Base-by-base conservation (phyloP, 2,329 filamentous ascomycete genomes). In the Leptographium radiaticola region DNA sequence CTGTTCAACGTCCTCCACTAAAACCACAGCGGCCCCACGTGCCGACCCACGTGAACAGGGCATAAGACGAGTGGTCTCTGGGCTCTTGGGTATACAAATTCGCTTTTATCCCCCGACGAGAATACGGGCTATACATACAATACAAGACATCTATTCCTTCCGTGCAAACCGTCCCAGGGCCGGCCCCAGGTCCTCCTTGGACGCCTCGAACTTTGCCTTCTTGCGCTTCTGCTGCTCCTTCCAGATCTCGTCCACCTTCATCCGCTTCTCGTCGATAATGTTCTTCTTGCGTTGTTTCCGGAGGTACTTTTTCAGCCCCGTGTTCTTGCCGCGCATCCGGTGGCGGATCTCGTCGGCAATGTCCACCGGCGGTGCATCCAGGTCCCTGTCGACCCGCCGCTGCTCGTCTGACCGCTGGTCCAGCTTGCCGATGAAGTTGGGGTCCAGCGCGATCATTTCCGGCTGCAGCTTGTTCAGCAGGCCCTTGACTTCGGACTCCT, bases 401-500 rank as follows among this genome's bases (percentile, higher is more conserved):
- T 93, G 84, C 71, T 87, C 78, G 57, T 90, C 82, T 39, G 85
- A 88, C 51, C 87, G 80, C 55, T 89, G 74, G 66, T 98, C 90
- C 36, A 98, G 75, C 61, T 83, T 88, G 53, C 93, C 93, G 62
- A 98, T 81, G 65, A 89, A 94, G 68, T 93, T 86, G 61, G 93
- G 91, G 65, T 98, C 85, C 25, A 98, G 75, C 1, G 89, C 87
- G 58, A 98, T 98, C 89, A 97, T 98, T 65, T 95, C 91, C 4
- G 93, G 91, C 63, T 90, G 83, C 49, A 98, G 76, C 73, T 98
- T 98, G 75, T 94, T 95, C 62, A 98, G 80, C 59, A 98, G 76
- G 13, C 80, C 76, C 73, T 87, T 89, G 67, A 98, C 89, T 69
- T 98, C 93, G 51, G 79, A 78, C 70, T 98, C 93, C 68, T 94